Evolutionary conservation across 1,284 basidiomycete species (phyloP), one percentile per base, ranked within the genome.

Genomic region (Thecaphora frezii): DNA sequence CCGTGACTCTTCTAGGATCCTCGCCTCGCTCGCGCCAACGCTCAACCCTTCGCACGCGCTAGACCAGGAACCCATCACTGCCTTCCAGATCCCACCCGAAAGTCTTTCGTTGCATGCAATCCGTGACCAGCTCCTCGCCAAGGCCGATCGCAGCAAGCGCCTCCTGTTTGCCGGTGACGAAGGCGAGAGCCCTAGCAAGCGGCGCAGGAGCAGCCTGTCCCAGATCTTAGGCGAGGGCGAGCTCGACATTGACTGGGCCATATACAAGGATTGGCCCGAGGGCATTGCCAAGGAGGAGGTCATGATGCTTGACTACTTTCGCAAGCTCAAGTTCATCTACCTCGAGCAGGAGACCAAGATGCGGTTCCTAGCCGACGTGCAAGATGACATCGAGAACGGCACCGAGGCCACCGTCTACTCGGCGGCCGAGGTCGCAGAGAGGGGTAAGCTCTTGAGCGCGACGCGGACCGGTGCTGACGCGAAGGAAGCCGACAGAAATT

Each of bases 321-420:
- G 67, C 49, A 73, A 74, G 60, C 69, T 74, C 50, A 74, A 74
- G 47, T 74, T 74, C 48, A 73, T 73, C 54, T 72, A 72, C 46
- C 55, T 74, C 38, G 72, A 74, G 51, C 70, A 73, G 44, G 72
- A 74, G 54, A 74, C 72, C 40, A 74, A 74, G 58, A 62, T 72
- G 57, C 70, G 70, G 14, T 74, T 74, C 59, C 59, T 74, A 42
- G 66, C 65, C 19, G 70, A 73, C 41, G 55, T 74, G 44, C 65
- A 71, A 52, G 72, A 74, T 36, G 72, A 74, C 33, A 50, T 67
- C 40, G 72, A 74, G 46, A 68, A 64, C 7, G 72, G 69, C 43
- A 69, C 66, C 21, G 72, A 74, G 50, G 67, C 72, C 13, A 69
- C 65, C 44, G 71, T 74, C 40, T 68, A 72, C 44, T 68, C 72